Conservation (phyloP, 176 grass and related monocot species). For the barley (Hordeum vulgare) region DNA sequence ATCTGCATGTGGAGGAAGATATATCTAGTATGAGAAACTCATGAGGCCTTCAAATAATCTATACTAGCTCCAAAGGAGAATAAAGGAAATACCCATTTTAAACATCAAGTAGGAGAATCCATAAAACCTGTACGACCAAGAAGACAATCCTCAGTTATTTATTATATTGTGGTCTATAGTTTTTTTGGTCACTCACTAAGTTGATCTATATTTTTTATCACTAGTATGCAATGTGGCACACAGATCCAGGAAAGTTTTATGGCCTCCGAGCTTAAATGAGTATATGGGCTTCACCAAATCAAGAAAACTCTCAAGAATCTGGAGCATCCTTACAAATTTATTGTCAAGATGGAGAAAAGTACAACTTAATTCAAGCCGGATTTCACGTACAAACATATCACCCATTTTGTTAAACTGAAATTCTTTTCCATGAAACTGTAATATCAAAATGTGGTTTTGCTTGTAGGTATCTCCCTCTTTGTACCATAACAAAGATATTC, state of each 20-base stretch:
- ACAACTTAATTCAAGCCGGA: slow-evolving; percentile 5
- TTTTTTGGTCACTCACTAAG: not conserved
- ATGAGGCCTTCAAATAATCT: not conserved
- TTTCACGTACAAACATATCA: not conserved
- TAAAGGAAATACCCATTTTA: not conserved
- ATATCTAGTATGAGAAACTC: not conserved
- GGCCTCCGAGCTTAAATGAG: slow-evolving; percentile 20
- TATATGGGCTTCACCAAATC: slow-evolving; percentile 15
- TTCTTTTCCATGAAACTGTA: not conserved
- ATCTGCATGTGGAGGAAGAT: not conserved
- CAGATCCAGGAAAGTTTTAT: not conserved
- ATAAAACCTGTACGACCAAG: not conserved
- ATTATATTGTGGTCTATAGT: not conserved
- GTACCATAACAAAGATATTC: slow-evolving; percentile 31
- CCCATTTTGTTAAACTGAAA: not conserved
- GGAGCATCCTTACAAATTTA: slow-evolving; percentile 5
- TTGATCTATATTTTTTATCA: not conserved
- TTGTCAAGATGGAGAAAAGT: not conserved
- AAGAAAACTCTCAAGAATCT: not conserved
- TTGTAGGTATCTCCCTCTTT: slow-evolving; percentile 19
- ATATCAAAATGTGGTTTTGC: not conserved
- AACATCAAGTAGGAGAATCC: not conserved
- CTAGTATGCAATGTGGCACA: not conserved
- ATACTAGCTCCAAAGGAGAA: not conserved
- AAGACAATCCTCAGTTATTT: not conserved